A percentile compares a stretch with the other conserved stretches of the same genome.
Conservation (phyloP, 768 basidiomycete species). For the Mycena amicta region DNA sequence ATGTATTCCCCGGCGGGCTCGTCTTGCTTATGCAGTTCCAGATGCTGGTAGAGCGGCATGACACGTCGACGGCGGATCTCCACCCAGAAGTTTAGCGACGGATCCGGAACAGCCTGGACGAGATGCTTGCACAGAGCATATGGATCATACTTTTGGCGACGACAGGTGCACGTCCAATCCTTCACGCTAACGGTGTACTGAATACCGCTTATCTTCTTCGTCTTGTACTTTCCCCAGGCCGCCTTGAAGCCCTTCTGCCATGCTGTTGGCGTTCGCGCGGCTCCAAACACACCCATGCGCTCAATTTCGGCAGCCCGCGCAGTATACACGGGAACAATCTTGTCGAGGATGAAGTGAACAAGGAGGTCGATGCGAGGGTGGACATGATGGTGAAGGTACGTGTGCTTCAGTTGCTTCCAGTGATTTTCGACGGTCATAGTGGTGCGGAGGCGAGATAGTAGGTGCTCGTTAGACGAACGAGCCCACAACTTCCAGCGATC, state of each 20-base stretch:
- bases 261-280: constrained; percentile 23
- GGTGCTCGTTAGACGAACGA: background rate
- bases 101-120: constrained; percentile 21
- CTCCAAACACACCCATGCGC: constrained; percentile 21
- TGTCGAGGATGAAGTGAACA: constrained; percentile 31
- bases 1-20: background rate
- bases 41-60: constrained; percentile 21
- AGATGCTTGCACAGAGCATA: constrained; percentile 27
- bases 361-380: constrained; percentile 25
- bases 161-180: constrained; percentile 33
- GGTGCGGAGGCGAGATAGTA: constrained; percentile 21
- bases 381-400: constrained; percentile 19
- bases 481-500: constrained; percentile 38
- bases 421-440: constrained; percentile 29
- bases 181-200: constrained; percentile 15
- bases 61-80: constrained; percentile 16
- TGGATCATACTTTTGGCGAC: constrained; percentile 31
- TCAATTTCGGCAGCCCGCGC: constrained; percentile 16
- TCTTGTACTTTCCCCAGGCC: constrained; percentile 16
- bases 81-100: constrained; percentile 10
- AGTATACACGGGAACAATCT: constrained; percentile 29
- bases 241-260: constrained; percentile 31
- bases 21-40: background rate
- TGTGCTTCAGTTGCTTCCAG: constrained; percentile 27
- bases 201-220: background rate